These are phyloP conservation scores for Cephalotrichum gorgonifer DNA, from an alignment of 2,329 filamentous ascomycete genomes.

Conservation along the genomic window DNA sequence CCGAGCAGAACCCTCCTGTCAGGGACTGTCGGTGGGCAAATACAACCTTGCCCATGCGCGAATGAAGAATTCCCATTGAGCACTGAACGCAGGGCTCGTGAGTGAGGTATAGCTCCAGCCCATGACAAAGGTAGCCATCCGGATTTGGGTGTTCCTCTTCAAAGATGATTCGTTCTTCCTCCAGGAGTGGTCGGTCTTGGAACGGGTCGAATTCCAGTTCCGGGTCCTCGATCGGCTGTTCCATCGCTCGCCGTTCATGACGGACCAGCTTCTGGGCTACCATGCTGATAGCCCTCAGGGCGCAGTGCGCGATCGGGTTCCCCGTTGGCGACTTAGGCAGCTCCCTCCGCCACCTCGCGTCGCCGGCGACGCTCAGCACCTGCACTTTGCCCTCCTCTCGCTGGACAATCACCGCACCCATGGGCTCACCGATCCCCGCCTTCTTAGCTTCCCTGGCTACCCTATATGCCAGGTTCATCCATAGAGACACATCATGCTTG, in stretches of 20 bases:
- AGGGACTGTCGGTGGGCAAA: conserved; percentile 70
- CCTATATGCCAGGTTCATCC: conserved; percentile 56
- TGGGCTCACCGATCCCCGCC: conserved; percentile 52
- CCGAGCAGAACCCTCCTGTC: conserved; percentile 75
- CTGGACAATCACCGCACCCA: conserved; percentile 70
- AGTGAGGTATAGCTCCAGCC: conserved; percentile 85
- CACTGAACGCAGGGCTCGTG: conserved; percentile 97
- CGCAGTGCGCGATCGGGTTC: conserved; percentile 70
- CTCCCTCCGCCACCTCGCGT: conserved; percentile 59
- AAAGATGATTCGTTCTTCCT: conserved; percentile 53
- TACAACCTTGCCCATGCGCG: conserved; percentile 76
- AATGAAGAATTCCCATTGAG: conserved; percentile 92
- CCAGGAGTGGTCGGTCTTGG: conserved; percentile 57
- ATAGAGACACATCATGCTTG: conserved; percentile 49
- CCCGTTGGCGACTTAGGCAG: conserved; percentile 35
- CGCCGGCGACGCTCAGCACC: conserved; percentile 64
- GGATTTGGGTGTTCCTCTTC: conserved; percentile 53
- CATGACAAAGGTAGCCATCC: conserved; percentile 88
- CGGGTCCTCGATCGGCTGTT: conserved; percentile 20
- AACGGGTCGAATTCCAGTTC: conserved; percentile 52
- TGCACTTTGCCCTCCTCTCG: conserved; percentile 39
- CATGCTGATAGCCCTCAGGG: conserved; percentile 73
- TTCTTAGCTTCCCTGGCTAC: conserved; percentile 50
- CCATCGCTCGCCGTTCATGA: conserved; percentile 35
- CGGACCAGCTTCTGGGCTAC: conserved; percentile 59